Conservation (phyloP, 2,329 filamentous ascomycete species). For the Metarhizium anisopliae region DNA sequence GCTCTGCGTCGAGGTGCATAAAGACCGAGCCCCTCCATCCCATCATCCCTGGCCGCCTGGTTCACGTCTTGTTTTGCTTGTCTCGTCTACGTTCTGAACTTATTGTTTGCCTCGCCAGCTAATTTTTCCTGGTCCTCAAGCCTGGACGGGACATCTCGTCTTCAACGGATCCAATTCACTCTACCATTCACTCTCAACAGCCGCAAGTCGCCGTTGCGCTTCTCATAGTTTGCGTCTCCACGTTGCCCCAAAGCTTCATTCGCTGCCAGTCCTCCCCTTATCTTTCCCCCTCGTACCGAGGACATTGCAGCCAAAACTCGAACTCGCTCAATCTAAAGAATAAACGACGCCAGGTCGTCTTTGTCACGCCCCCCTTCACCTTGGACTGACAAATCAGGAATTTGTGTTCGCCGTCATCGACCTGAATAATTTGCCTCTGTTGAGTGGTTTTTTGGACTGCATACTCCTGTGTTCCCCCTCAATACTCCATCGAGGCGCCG, state of each 20-base stretch:
- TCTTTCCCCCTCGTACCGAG: neutral
- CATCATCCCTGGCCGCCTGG: slow-evolving; percentile 5
- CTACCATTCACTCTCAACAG: neutral
- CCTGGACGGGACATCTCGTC: neutral
- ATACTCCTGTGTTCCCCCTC: neutral
- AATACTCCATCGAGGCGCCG: neutral
- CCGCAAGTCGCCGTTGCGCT: neutral
- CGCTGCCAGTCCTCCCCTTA: neutral
- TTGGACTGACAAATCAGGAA: neutral
- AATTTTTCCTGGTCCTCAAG: neutral
- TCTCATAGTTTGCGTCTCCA: neutral
- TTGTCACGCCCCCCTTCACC: neutral
- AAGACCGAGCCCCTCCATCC: slow-evolving; percentile 10
- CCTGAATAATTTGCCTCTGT: neutral
- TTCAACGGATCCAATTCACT: neutral
- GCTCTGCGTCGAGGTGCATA: slow-evolving; percentile 4
- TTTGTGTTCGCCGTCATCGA: neutral
- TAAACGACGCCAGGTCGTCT: neutral
- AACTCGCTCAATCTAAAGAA: neutral
- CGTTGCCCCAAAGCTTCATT: neutral
- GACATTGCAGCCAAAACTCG: neutral
- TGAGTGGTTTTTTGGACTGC: neutral
- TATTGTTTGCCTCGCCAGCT: neutral
- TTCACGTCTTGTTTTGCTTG: neutral
- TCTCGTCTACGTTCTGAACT: neutral